Conservation (phyloP, 345 rosid species). For the Cardiospermum halicacabum region DNA sequence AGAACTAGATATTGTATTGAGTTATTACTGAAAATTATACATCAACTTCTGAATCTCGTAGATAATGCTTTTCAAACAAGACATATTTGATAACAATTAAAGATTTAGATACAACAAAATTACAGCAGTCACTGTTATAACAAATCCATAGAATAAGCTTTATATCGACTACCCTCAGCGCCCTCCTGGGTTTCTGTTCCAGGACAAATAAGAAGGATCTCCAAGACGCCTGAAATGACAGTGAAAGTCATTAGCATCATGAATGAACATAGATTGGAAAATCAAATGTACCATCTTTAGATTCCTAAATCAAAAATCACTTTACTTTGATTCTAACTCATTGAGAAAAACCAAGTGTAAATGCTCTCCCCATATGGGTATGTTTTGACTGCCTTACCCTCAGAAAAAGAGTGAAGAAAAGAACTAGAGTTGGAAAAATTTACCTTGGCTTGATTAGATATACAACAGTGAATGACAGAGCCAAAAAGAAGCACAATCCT, state of each 20-base stretch:
- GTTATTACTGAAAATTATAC: constrained; percentile 12
- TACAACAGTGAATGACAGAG: constrained; percentile 71
- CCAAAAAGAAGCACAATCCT: constrained; percentile 79
- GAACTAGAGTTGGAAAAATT: constrained; percentile 10
- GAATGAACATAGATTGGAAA: not conserved
- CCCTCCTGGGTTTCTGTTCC: constrained; percentile 87
- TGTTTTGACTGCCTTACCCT: not conserved
- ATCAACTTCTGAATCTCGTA: not conserved
- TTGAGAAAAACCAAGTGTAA: not conserved
- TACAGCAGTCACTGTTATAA: constrained; percentile 3
- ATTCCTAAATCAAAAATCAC: not conserved
- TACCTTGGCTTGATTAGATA: constrained; percentile 96
- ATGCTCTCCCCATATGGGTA: not conserved
- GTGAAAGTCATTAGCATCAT: not conserved
- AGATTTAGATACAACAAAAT: constrained; percentile 17
- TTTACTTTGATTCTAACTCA: not conserved
- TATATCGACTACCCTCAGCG: constrained; percentile 24
- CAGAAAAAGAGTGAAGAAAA: not conserved
- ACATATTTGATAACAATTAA: not conserved
- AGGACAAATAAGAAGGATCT: constrained; percentile 92
- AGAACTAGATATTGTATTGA: not conserved
- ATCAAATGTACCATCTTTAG: not conserved
- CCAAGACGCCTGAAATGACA: constrained; percentile 68
- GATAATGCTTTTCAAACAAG: constrained; percentile 1
- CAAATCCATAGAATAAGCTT: not conserved